Evolutionary conservation across 495 filamentous ascomycete species (phyloP).

Genomic region (Penicillium cataractarum): DNA sequence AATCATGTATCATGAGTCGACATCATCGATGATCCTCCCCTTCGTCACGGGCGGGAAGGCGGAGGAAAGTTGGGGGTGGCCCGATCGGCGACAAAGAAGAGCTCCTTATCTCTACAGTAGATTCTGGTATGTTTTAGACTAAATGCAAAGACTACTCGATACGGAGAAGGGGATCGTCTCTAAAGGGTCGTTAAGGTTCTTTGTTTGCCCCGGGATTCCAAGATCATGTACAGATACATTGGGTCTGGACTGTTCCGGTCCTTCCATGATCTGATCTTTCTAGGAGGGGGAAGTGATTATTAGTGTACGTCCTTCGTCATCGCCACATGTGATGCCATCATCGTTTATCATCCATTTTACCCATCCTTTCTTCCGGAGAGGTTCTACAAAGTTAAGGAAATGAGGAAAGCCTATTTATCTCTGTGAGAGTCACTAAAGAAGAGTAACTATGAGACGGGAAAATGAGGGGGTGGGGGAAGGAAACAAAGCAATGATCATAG

Average conservation of each 20-base stretch:
- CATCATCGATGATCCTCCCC: slow-evolving; percentile 35
- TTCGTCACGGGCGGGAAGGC: slow-evolving; percentile 20
- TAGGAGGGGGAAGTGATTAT: background rate
- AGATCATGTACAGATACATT: too few species aligned
- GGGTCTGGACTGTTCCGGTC: background rate
- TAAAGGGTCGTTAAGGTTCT: background rate
- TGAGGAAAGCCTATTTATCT: slow-evolving; percentile 1
- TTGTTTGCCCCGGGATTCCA: slow-evolving; percentile 6
- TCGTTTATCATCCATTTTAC: slow-evolving; percentile 16
- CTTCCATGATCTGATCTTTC: background rate
- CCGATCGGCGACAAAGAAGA: background rate
- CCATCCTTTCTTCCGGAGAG: background rate
- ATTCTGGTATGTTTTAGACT: background rate
- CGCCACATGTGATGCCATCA: slow-evolving; percentile 19
- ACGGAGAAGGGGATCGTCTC: background rate
- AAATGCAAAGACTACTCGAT: background rate
- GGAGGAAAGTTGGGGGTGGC: slow-evolving; percentile 1
- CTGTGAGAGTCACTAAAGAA: background rate
- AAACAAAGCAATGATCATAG: background rate
- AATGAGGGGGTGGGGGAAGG: background rate
- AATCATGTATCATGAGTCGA: slow-evolving; percentile 29
- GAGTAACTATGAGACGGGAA: background rate
- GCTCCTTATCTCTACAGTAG: background rate
- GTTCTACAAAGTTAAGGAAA: background rate
- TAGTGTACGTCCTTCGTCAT: slow-evolving; percentile 11